These are phyloP conservation scores for Byssothecium circinans DNA, from an alignment of 2,329 filamentous ascomycete genomes.

Conservation along the genomic window DNA sequence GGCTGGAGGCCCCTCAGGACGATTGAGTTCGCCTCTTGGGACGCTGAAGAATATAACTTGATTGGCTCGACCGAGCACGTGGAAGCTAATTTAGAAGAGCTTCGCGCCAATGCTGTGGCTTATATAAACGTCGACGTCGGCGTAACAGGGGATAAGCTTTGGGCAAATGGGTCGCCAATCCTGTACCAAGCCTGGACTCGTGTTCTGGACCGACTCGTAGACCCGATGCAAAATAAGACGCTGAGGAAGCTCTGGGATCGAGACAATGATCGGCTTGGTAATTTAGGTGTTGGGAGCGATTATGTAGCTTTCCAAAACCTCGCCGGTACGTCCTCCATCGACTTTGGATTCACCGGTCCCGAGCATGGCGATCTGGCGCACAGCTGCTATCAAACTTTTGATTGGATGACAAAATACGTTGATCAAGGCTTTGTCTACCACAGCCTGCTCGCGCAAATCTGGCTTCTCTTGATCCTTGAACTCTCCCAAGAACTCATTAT, in stretches of 20 bases:
- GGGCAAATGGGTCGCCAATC: constrained; percentile 77
- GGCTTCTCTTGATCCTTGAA: constrained; percentile 81
- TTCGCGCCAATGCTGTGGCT: constrained; percentile 75
- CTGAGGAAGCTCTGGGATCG: constrained; percentile 77
- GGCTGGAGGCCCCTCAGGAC: constrained; percentile 93
- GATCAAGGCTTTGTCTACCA: constrained; percentile 87
- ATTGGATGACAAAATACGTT: constrained; percentile 77
- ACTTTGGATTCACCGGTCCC: constrained; percentile 73
- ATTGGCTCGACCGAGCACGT: constrained; percentile 95
- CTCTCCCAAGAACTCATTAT: constrained; percentile 78
- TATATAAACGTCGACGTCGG: constrained; percentile 92
- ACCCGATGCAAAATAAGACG: constrained; percentile 72
- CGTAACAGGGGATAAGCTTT: constrained; percentile 73
- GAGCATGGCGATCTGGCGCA: constrained; percentile 67
- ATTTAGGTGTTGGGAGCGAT: constrained; percentile 75
- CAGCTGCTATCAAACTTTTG: constrained; percentile 86
- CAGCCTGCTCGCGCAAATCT: constrained; percentile 73
- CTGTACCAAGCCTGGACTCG: constrained; percentile 72
- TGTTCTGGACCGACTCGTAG: constrained; percentile 72
- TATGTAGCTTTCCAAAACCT: constrained; percentile 91
- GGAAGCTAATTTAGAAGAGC: constrained; percentile 73
- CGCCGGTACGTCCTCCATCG: constrained; percentile 82
- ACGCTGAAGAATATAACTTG: constrained; percentile 88
- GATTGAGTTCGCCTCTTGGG: constrained; percentile 97
- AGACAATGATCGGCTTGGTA: constrained; percentile 60